Evolutionary conservation across 441 rosid genomes (phyloP), one percentile per base, ranked within the genome.

Genomic region (Corymbia citriodora): DNA sequence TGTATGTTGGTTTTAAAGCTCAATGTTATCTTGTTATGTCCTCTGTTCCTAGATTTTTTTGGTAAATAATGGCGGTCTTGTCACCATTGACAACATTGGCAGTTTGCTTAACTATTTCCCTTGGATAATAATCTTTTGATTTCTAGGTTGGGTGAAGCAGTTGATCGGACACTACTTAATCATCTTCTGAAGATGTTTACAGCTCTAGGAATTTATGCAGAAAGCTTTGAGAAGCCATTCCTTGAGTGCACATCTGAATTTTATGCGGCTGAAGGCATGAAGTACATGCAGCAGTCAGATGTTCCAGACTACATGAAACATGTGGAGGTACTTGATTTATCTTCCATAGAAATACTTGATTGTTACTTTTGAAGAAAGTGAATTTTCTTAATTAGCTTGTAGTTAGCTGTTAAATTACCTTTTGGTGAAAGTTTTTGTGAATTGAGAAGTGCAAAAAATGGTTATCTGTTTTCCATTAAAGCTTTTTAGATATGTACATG

Each of bases 121-220:
- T 27, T 81, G n/a, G 61, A 17, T 72, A 45, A 87, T 61, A 19
- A 61, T 87, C 70, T 90, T 92, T 91, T 90, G 83, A 88, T 87
- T 88, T 92, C 89, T 94, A 98, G 99, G 87, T 94, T 96, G 92
- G 98, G 99, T 68, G 99, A 98, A 95, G 95, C 99, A 88, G 97
- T 96, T 92, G 97, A 97, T 95, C 93, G 99, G 94, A 95, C 98
- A 48, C 96, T 97, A 50, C 95, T 98, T 88, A 96, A 94, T 92
- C 99, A 97, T 95, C 98, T 98, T 89, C 93, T 98, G 93, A 98
- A 98, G 99, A 98, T 98, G 99, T 97, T 98, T 92, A 97, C 97
- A n/a, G 96, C 99, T 90, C 94, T 98, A 90, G 99, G 99, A 90
- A 98, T 97, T 92, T 98, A 98, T 96, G 89, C 95, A 59, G 99